Evolutionary conservation across 2,329 filamentous ascomycete genomes (phyloP).

Genomic region (Phialophora expanda): DNA sequence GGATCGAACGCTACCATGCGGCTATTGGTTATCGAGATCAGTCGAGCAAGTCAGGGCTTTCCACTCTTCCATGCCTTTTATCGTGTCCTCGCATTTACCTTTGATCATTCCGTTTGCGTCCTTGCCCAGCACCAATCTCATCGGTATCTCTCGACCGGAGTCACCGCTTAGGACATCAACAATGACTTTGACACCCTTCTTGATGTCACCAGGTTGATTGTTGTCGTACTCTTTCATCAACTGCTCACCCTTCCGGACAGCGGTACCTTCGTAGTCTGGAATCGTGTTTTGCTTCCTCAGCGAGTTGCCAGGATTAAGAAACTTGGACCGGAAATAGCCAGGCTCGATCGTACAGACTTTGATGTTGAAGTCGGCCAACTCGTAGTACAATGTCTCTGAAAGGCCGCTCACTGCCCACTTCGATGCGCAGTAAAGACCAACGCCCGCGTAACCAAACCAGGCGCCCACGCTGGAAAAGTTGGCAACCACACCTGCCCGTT

Average conservation of each 20-base stretch:
- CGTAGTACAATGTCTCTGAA: conserved; percentile 40
- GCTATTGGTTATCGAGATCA: conserved; percentile 28
- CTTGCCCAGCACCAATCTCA: conserved; percentile 60
- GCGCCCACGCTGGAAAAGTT: conserved; percentile 46
- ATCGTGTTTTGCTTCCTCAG: conserved; percentile 19
- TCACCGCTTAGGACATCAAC: conserved; percentile 62
- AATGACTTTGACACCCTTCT: conserved; percentile 59
- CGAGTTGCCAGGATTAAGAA: conserved; percentile 27
- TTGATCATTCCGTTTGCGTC: conserved; percentile 55
- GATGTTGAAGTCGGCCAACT: conserved; percentile 46
- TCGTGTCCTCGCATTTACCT: conserved; percentile 51
- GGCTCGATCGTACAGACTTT: conserved; percentile 46
- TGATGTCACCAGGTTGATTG: conserved; percentile 61
- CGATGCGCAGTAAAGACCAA: conserved; percentile 45
- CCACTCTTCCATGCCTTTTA: conserved; percentile 58
- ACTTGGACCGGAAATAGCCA: conserved; percentile 40
- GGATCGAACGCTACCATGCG: background rate
- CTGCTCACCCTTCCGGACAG: conserved; percentile 26
- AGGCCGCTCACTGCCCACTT: conserved; percentile 45
- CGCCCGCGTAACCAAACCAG: conserved; percentile 41
- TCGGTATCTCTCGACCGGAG: conserved; percentile 57
- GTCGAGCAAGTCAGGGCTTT: conserved; percentile 51
- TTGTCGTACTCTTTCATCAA: conserved; percentile 44
- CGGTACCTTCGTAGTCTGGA: conserved; percentile 29
- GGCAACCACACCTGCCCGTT: conserved; percentile 45